Conservation (phyloP, 805 yeast species). For the Debaryomyces tyrocola region DNA sequence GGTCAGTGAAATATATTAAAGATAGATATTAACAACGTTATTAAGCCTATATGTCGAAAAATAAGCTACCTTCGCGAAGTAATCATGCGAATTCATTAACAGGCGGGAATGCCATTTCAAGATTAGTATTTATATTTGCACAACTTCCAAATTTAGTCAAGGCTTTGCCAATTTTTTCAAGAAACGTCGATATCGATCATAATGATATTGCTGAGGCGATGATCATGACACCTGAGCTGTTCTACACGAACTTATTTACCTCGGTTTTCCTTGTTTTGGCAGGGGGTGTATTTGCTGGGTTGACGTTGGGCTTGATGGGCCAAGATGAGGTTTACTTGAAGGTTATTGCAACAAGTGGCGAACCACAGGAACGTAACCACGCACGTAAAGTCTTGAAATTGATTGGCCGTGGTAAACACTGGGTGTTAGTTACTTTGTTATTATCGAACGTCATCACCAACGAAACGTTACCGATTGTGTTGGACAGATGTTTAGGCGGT, state of each 20-base stretch:
- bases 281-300: constrained; percentile 91
- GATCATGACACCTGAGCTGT: constrained; percentile 33
- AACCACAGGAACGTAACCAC: constrained; percentile 58
- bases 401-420: constrained; percentile 85
- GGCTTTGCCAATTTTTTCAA: constrained; percentile 32
- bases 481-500: constrained; percentile 92
- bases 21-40: not conserved
- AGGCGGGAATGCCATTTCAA: constrained; percentile 20
- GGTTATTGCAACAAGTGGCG: constrained; percentile 90
- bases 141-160: constrained; percentile 32
- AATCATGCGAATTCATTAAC: constrained; percentile 25
- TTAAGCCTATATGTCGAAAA: constrained; percentile 18
- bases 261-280: constrained; percentile 64
- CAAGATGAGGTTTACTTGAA: constrained; percentile 94
- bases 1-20: not conserved
- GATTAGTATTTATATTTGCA: constrained; percentile 31
- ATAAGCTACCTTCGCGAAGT: constrained; percentile 25
- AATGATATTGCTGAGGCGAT: constrained; percentile 1
- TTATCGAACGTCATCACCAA: constrained; percentile 88
- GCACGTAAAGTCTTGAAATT: constrained; percentile 73
- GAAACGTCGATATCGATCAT: constrained; percentile 2
- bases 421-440: constrained; percentile 90
- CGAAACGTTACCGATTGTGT: constrained; percentile 90
- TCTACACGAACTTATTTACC: constrained; percentile 49
- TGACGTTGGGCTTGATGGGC: constrained; percentile 96